Evolutionary conservation across 2,329 filamentous ascomycete genomes (phyloP).

Genomic region (Metarhizium sp.): DNA sequence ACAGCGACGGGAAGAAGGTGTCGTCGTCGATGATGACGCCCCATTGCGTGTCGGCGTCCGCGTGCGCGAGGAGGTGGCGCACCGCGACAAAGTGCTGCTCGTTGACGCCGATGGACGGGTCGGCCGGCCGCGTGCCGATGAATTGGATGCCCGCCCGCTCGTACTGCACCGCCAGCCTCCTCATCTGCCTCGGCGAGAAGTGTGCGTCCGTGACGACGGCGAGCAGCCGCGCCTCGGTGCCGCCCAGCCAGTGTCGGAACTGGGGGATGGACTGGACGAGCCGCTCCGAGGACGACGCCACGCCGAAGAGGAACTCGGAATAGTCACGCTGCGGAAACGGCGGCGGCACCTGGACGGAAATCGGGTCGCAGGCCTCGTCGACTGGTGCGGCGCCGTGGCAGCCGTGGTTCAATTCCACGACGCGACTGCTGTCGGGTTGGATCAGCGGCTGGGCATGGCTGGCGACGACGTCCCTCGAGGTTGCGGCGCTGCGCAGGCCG

Average conservation of each 20-base stretch:
- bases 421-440: constrained; percentile 16
- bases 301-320: constrained; percentile 45
- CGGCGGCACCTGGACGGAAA: constrained; percentile 36
- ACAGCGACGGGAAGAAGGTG: constrained; percentile 51
- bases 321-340: constrained; percentile 34
- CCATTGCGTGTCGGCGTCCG: constrained; percentile 40
- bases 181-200: constrained; percentile 12
- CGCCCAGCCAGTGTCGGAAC: constrained; percentile 47
- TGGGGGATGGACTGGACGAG: constrained; percentile 39
- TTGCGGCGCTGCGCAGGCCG: constrained; percentile 20
- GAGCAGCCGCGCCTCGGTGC: constrained; percentile 40
- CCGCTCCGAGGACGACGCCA: constrained; percentile 43
- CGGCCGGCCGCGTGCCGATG: constrained; percentile 22
- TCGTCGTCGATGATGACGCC: constrained; percentile 52
- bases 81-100: constrained; percentile 50
- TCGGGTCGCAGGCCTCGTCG: constrained; percentile 25
- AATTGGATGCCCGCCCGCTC: constrained; percentile 22
- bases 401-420: constrained; percentile 17
- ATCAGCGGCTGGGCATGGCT: constrained; percentile 29
- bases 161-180: constrained; percentile 18
- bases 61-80: constrained; percentile 35
- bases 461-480: constrained; percentile 27
- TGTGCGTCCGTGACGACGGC: constrained; percentile 36
- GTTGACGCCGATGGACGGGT: constrained; percentile 30
- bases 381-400: constrained; percentile 11